Conservation (phyloP, 164 flowering plant species). For the Chimonanthus salicifolius region DNA sequence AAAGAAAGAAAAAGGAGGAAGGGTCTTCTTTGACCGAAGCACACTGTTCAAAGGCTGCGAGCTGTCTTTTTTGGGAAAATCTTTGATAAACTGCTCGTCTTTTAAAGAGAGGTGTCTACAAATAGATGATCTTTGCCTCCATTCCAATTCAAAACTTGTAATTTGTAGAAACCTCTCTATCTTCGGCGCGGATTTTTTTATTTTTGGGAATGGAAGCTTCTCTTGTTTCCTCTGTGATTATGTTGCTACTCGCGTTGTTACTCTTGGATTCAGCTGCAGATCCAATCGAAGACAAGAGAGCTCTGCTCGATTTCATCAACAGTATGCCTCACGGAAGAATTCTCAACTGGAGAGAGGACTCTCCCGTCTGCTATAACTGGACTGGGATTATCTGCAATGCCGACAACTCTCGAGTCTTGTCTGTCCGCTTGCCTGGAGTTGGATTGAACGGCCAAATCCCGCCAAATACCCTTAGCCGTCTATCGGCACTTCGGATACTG, state of each 20-base stretch:
- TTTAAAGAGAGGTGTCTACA: conserved; percentile 3
- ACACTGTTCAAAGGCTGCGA: not conserved
- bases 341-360: conserved; percentile 50
- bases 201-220: conserved; percentile 4
- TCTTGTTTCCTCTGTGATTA: conserved; percentile 5
- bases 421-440: conserved; percentile 54
- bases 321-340: conserved; percentile 35
- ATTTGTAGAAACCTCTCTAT: not conserved
- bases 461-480: conserved; percentile 53
- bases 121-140: not conserved
- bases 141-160: not conserved
- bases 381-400: conserved; percentile 60
- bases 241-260: conserved; percentile 4
- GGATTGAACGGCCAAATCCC: conserved; percentile 63
- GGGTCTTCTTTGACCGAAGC: conserved; percentile 4
- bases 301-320: conserved; percentile 57
- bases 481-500: conserved; percentile 51
- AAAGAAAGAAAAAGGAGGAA: not conserved
- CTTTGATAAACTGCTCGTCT: conserved; percentile 9
- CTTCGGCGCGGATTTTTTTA: not conserved
- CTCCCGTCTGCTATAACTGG: conserved; percentile 26
- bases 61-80: not conserved
- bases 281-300: conserved; percentile 55
- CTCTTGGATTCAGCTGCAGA: conserved; percentile 6
- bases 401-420: conserved; percentile 45